Conservation (phyloP, 1,284 basidiomycete species). For the Microbotryum violaceum region DNA sequence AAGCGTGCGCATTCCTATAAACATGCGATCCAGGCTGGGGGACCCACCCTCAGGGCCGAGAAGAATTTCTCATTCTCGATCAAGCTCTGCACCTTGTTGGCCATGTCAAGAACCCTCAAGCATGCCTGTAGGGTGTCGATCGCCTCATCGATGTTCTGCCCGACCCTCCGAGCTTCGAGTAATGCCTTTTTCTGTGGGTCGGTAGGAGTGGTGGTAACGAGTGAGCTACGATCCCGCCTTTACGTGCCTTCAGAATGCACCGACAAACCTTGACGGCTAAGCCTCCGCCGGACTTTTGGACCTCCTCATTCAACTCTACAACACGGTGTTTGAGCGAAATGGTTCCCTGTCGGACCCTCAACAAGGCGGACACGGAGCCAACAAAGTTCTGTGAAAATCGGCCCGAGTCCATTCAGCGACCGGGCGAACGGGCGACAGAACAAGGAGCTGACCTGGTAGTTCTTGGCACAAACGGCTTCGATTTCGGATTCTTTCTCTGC, state of each 20-base stretch:
- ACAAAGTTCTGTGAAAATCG: conserved; percentile 65
- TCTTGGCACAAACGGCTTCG: conserved; percentile 86
- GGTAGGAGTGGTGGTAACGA: background rate
- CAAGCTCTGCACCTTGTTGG: conserved; percentile 88
- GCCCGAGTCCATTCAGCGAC: background rate
- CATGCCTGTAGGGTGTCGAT: conserved; percentile 91
- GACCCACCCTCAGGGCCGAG: conserved; percentile 84
- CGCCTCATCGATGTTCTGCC: conserved; percentile 86
- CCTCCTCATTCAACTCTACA: conserved; percentile 52
- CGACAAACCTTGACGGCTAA: conserved; percentile 63
- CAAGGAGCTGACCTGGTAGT: conserved; percentile 60
- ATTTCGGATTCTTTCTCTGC: conserved; percentile 93
- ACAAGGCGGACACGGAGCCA: conserved; percentile 85
- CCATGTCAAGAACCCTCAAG: conserved; percentile 82
- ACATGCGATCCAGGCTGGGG: conserved; percentile 25
- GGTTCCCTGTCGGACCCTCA: conserved; percentile 75
- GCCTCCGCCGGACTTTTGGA: conserved; percentile 61
- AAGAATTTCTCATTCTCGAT: conserved; percentile 80
- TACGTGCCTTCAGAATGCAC: conserved; percentile 12
- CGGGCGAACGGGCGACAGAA: background rate
- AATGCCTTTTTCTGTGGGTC: conserved; percentile 64
- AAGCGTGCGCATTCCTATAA: conserved; percentile 1
- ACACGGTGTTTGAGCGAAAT: conserved; percentile 49
- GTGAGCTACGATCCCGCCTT: background rate
- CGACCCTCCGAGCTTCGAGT: conserved; percentile 83